phyloP scores from a whole-genome alignment of 176 grass and related monocot species.

The Thinopyrum elongatum region DNA sequence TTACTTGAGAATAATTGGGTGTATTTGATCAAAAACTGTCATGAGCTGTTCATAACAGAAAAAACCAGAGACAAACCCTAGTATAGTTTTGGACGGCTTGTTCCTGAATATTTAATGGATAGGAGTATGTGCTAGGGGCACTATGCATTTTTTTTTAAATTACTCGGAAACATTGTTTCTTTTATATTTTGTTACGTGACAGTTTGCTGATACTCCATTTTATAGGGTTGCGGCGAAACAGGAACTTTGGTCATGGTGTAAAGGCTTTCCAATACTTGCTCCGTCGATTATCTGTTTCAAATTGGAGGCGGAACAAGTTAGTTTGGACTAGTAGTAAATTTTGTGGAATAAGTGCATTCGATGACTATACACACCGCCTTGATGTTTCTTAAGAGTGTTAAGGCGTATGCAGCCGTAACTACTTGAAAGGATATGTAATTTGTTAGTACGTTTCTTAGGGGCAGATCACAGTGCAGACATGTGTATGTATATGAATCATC shows the following conservation, averaged over 20 bases:
- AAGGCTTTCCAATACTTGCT: constrained; percentile 24
- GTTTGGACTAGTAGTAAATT: constrained; percentile 35
- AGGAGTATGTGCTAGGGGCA: neutral
- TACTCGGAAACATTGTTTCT: neutral
- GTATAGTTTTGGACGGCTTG: neutral
- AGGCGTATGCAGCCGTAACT: constrained; percentile 7
- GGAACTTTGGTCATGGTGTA: constrained; percentile 5
- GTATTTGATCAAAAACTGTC: neutral
- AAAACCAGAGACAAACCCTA: neutral
- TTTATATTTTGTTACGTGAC: constrained; percentile 6
- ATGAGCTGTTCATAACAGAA: neutral
- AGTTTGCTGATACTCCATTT: constrained; percentile 3
- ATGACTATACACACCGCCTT: constrained; percentile 24
- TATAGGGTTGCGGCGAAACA: constrained; percentile 24
- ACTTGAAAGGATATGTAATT: constrained; percentile 34
- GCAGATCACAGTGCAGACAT: constrained; percentile 30
- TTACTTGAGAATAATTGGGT: neutral
- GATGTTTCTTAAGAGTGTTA: constrained; percentile 26
- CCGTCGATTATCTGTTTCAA: constrained; percentile 14
- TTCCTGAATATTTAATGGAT: neutral
- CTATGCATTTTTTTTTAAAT: too few species aligned
- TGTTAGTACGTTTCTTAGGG: constrained; percentile 24
- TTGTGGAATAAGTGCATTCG: constrained; percentile 43
- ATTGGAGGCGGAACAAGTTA: neutral
- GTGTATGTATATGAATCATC: constrained; percentile 37